phyloP scores from a whole-genome alignment of 768 basidiomycete species.

The Mycena indigotica region DNA sequence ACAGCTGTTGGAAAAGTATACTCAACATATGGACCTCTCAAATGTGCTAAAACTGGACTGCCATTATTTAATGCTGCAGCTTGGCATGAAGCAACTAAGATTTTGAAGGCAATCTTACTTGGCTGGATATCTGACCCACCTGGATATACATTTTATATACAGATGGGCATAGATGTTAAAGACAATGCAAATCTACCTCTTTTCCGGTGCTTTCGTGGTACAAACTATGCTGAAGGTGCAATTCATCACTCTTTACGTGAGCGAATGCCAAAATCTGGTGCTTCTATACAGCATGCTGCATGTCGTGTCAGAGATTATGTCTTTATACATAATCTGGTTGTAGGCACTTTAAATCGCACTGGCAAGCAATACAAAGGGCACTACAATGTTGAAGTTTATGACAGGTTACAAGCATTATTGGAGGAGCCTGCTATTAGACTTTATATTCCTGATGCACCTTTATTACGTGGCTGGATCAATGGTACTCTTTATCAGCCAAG shows the following conservation, averaged over 20 bases:
- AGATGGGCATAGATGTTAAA: no score
- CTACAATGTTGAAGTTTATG: constrained; percentile 4
- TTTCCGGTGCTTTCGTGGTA: neutral
- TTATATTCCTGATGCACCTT: constrained; percentile 2
- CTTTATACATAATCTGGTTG: constrained; percentile 6
- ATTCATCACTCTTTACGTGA: neutral
- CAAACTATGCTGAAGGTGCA: constrained; percentile 2
- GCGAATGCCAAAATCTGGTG: constrained; percentile 11
- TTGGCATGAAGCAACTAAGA: constrained; percentile 9
- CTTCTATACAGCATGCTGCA: constrained; percentile 2
- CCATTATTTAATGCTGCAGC: constrained; percentile 9
- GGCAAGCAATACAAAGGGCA: constrained; percentile 1
- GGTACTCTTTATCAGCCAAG: constrained; percentile 1
- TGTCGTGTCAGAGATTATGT: constrained; percentile 5
- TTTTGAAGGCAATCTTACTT: neutral
- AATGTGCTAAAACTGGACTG: constrained; percentile 10
- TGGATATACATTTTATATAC: neutral
- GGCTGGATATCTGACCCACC: constrained; percentile 1
- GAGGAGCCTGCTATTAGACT: neutral
- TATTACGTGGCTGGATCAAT: constrained; percentile 7
- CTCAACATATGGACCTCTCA: constrained; percentile 1
- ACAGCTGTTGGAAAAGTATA: neutral
- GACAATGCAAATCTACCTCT: neutral
- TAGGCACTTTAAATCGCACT: constrained; percentile 7
- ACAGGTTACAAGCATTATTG: neutral